Base-by-base conservation (phyloP, 352 stramenopile genomes). In the Bremia lactucae region DNA sequence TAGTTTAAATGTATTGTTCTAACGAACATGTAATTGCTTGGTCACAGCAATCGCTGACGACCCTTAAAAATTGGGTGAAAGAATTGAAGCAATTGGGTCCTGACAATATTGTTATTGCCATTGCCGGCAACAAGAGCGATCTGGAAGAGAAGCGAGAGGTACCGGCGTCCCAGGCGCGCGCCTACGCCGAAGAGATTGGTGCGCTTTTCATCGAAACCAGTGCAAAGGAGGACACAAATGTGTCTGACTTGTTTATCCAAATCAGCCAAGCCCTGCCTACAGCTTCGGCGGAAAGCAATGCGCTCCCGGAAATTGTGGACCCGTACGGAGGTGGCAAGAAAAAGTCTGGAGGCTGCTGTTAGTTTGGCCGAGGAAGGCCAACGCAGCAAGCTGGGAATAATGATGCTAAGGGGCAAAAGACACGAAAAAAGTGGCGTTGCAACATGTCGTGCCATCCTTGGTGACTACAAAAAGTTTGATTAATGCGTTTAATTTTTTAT, bases 61-160 rank as follows among this genome's bases (percentile, higher is more conserved):
- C 77, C 41, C 60, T 97, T n/a, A 86, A 97, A 71, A 91, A 96
- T 47, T 98, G 94, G 95, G 87, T 97, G 10, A 84, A 94, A 42
- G 84, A 96, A 50, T 68, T 98, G 2, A 91, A 94, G 65, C 74
- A 93, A 42, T 69, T 96, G 48, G 87, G 84, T 14, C 87, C 87
- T 1, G 78, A 95, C 48, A 93, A 96, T 59, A 94, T 97, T 47
- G 88, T 97, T 29, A 92, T 98, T 39, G 87, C 85, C 16, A 97
- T 98, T 52, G 93, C 88, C 10, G 88, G 87, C 42, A 96, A 96
- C 42, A 98, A 98, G 66, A 93, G 73, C 34, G 88, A 97, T 53
- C 50, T 97, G 52, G 69, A 87, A 43, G 77, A 92, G 45, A 83
- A 94, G 37, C 73, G 83, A 31, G 87, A 96, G 61, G 91, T 97